Percentiles rank a stretch among this genome's conserved stretches.
phyloP scores from a whole-genome alignment of 1,139 yeast species.

The Trichomonascaceae sp. region DNA sequence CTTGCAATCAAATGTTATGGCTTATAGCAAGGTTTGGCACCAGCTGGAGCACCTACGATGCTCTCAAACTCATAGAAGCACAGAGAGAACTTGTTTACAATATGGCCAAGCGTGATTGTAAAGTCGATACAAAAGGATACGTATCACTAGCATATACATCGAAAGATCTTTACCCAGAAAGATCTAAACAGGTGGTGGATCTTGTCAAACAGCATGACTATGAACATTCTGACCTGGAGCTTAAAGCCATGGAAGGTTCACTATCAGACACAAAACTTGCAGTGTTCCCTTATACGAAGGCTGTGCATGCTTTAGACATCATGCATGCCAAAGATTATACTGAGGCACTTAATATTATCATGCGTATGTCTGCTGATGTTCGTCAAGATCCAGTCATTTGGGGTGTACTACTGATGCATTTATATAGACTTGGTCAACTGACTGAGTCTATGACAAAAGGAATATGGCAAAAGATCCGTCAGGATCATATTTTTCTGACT shows the following conservation, averaged over 20 bases:
- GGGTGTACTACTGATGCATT: constrained; percentile 20
- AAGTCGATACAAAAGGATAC: constrained; percentile 31
- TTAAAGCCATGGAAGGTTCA: constrained; percentile 13
- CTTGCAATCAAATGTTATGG: constrained; percentile 30
- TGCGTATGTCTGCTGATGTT: constrained; percentile 8
- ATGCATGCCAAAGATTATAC: constrained; percentile 14
- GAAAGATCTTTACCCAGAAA: constrained; percentile 14
- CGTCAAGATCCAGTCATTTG: constrained; percentile 22
- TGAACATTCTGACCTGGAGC: constrained; percentile 21
- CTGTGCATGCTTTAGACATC: constrained; percentile 18
- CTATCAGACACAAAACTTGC: constrained; percentile 12
- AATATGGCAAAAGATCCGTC: constrained; percentile 21
- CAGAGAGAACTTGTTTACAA: constrained; percentile 23
- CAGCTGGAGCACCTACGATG: constrained; percentile 20
- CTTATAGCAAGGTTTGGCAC: constrained; percentile 26
- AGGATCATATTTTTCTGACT: constrained; percentile 14
- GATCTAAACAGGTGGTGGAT: constrained; percentile 18
- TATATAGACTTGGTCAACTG: constrained; percentile 20
- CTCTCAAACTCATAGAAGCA: constrained; percentile 22
- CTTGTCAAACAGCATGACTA: constrained; percentile 22
- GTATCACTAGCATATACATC: constrained; percentile 26
- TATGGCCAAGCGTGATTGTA: constrained; percentile 16
- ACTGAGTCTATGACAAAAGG: constrained; percentile 17
- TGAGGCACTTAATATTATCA: constrained; percentile 15
- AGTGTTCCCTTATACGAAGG: constrained; percentile 22